Base-by-base conservation (phyloP, 2,329 filamentous ascomycete genomes). In the Xylaria sp. region DNA sequence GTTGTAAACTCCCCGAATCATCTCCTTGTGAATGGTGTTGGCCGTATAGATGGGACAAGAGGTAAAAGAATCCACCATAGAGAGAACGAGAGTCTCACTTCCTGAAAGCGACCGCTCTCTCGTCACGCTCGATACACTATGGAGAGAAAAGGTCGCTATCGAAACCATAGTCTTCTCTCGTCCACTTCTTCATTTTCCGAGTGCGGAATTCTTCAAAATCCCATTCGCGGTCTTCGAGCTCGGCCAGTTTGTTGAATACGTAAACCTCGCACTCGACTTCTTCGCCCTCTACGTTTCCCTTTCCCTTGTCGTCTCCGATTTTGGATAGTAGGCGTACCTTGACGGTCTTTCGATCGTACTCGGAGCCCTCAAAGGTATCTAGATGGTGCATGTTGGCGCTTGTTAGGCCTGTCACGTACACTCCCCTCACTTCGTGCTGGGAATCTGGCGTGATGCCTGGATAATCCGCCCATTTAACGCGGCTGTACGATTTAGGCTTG, bases 151-250 rank as follows among this genome's bases (percentile, higher is more conserved):
- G 74, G 32, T 76, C 76, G 21, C 69, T 74, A 21, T 78, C 80
- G 69, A 85, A 84, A 9, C 78, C 77, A 71, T 83, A 83, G 59
- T 84, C 84, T 34, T 82, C 82, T n/a, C 85, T 79, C 4, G 85
- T 85, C 87, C 86, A 89, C 3, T 76, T 65, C 64, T 78, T 78
- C 81, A 89, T 81, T 82, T 94, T 97, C 69, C 96, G 90, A 74
- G 85, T 84, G 69, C 91, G 88, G 78, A 98, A 98, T 70, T 92
- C 89, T 56, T 90, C 89, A 81, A 94, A 96, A 78, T 97, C 93
- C 95, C 95, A 98, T 79, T 97, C 94, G 24, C 82, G 80, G 36
- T 87, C 83, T 79, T 97, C 93, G 19, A 98, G 81, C 0, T 75
- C 45, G 0, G 79, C 72, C 17, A 81, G 78, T 1, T 82, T 70